A percentile compares a stretch with the other conserved stretches of the same genome.
Evolutionary conservation across 306 rosid genomes (phyloP).

Genomic region (Carpinus viminea): DNA sequence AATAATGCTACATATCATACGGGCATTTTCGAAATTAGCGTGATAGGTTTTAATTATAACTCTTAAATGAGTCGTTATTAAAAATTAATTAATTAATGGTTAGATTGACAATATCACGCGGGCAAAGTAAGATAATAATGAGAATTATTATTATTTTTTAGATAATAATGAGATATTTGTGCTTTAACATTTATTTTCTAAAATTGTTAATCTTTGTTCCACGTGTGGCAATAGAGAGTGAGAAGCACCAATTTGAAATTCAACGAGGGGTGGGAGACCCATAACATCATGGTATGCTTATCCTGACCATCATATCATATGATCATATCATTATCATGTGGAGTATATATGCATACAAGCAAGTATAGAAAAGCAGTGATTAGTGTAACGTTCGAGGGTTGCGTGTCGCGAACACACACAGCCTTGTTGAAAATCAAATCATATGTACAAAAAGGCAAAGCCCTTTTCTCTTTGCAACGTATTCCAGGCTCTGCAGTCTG

Average conservation of each 20-base stretch:
- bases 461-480: constrained; percentile 46
- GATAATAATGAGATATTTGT: too few relatives aligned
- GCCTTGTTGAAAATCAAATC: background rate
- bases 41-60: too few relatives aligned
- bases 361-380: constrained; percentile 12
- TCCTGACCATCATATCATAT: background rate
- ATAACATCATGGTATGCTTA: background rate
- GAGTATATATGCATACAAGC: background rate
- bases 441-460: constrained; percentile 16
- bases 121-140: too few relatives aligned
- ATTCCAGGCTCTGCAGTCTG: background rate
- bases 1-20: too few relatives aligned
- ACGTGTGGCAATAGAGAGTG: background rate
- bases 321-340: too few relatives aligned
- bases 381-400: constrained; percentile 22
- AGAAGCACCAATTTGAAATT: background rate
- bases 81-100: too few relatives aligned
- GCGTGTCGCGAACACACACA: constrained; percentile 8
- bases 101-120: too few relatives aligned
- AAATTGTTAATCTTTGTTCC: background rate
- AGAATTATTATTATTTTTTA: too few relatives aligned
- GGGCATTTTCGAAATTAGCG: too few relatives aligned
- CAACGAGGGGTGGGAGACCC: background rate
- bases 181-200: too few relatives aligned
- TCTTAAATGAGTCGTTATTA: too few relatives aligned